These are phyloP conservation scores for Thalia dealbata DNA, from an alignment of 176 grass and related monocot species.

Conservation along the genomic window DNA sequence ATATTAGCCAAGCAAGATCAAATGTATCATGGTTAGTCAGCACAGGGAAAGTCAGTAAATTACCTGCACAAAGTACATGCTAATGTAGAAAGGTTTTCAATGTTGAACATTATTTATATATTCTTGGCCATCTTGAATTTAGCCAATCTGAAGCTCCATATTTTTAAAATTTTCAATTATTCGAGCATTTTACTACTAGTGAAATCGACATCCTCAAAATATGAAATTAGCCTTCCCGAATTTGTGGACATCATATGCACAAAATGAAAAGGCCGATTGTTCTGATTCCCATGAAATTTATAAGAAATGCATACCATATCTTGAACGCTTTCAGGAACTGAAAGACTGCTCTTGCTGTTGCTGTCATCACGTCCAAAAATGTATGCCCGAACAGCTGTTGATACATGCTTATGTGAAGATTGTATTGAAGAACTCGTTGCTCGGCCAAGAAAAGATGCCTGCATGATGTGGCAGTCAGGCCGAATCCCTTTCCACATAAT, in stretches of 20 bases:
- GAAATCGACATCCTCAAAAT: background rate
- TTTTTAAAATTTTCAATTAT: background rate
- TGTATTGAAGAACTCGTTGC: constrained; percentile 39
- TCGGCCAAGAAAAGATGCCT: constrained; percentile 64
- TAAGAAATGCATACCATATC: constrained; percentile 33
- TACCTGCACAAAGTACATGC: background rate
- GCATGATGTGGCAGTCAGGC: background rate
- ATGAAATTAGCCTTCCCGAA: background rate
- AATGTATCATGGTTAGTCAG: no score
- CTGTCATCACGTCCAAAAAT: constrained; percentile 86
- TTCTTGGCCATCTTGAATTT: no score
- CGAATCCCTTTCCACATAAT: no score
- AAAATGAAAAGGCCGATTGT: background rate
- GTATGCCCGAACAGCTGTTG: constrained; percentile 37
- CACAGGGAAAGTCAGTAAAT: no score
- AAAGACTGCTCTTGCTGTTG: constrained; percentile 51
- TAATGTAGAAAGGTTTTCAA: no score
- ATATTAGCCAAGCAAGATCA: background rate
- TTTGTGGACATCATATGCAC: background rate
- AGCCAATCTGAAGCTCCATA: background rate
- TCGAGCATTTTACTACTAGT: background rate
- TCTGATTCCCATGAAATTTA: background rate
- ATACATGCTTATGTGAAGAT: constrained; percentile 47
- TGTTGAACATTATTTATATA: no score
- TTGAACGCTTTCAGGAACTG: constrained; percentile 23